These are phyloP conservation scores for Colletotrichum musicola DNA, from an alignment of 2,329 filamentous ascomycete genomes.

Conservation along the genomic window DNA sequence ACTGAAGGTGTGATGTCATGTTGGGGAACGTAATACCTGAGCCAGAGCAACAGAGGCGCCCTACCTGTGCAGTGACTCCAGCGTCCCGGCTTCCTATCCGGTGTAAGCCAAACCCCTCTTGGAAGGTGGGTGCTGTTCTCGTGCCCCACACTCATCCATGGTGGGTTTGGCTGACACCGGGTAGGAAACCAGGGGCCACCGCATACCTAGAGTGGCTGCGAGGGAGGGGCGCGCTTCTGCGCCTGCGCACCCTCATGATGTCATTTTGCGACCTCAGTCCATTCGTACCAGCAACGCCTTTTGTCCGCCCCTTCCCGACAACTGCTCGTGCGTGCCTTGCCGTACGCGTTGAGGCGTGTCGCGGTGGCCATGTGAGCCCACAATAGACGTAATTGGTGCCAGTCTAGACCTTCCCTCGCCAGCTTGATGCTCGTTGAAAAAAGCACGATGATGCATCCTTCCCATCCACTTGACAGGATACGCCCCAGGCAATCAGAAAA, in stretches of 20 bases:
- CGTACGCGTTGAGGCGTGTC: conserved; percentile 24
- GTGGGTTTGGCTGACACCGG: too few relatives aligned
- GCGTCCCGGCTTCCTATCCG: too few relatives aligned
- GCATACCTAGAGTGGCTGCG: not conserved
- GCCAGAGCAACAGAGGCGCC: too few relatives aligned
- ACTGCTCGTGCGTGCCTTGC: not conserved
- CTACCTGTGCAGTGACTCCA: not conserved
- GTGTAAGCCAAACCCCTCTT: too few relatives aligned
- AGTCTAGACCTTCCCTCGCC: conserved; percentile 1
- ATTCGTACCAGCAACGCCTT: conserved; percentile 19
- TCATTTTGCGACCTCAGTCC: conserved; percentile 23
- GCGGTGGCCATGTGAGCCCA: conserved; percentile 29
- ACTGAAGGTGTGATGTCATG: conserved; percentile 36
- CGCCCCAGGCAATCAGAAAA: not conserved
- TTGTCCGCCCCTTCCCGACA: conserved; percentile 5
- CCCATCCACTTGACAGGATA: conserved; percentile 8
- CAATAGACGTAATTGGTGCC: conserved; percentile 28
- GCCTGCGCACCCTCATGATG: conserved; percentile 25
- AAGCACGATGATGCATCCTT: conserved; percentile 24
- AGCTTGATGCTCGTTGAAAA: not conserved
- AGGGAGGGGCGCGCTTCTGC: conserved; percentile 22
- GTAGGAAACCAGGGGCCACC: too few relatives aligned
- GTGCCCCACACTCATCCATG: too few relatives aligned
- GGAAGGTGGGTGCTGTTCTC: too few relatives aligned
- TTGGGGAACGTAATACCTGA: conserved; percentile 21